Evolutionary conservation across 2,329 filamentous ascomycete genomes (phyloP), one percentile per base, ranked within the genome.

Genomic region (Xylariaceae sp.): DNA sequence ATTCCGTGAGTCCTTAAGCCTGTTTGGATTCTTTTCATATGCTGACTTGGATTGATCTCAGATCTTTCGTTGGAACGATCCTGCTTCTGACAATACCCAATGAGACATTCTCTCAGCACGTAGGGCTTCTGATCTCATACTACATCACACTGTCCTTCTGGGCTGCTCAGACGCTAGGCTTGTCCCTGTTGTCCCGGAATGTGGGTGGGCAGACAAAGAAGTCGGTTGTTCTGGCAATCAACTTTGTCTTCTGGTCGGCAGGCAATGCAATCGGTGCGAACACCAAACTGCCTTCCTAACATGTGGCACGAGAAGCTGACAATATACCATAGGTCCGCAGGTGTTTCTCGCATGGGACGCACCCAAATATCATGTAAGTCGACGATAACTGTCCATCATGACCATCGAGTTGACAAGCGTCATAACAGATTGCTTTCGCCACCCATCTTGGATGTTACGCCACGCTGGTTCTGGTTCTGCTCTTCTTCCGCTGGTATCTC

Each of bases 91-190:
- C 84, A 0, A 80, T 91, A 6, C 72, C 81, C 18, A 86, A 87
- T 64, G 77, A 78, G 5, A 82, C 77, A 49, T 77, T 78, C 42
- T 72, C 80, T 7, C 85, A 83, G 44, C 81, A 87, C 72, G 79
- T 86, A 34, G 88, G 88, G 4, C 78, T 92, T 0, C 75, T 91
- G 11, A 82, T 91, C 67, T 82, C 80, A 68, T 92, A 91, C 77
- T 92, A 91, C 74, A 87, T 91, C 62, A 87, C 85, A 0, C 79
- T 90, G 15, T 89, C 86, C 4, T 92, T 92, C 80, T 91, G 88
- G 88, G 86, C 88, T 0, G 87, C 87, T 0, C 83, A 88, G 67
- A 88, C 85, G 1, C 76, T 90, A 10, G 77, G 81, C 6, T 79
- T 90, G 66, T 86, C 85, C 11, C 80, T 90, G 77, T 79, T 89